phyloP scores from a whole-genome alignment of 306 rosid species.

The Gillenia trifoliata region DNA sequence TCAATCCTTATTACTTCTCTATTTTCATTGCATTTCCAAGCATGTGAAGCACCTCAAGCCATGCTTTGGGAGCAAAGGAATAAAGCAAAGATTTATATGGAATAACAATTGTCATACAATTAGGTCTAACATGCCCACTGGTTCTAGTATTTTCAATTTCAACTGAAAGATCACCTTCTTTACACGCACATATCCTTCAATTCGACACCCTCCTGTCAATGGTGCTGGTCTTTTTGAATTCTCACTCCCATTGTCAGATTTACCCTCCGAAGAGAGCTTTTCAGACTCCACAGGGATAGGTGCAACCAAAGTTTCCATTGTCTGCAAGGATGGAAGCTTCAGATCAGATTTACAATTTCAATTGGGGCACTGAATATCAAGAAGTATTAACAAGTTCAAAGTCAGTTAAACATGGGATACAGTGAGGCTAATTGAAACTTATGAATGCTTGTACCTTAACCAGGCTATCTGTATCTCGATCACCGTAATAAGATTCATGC shows the following conservation, averaged over 20 bases:
- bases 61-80: not conserved
- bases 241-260: slow-evolving; percentile 43
- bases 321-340: slow-evolving; percentile 41
- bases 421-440: slow-evolving; percentile 16
- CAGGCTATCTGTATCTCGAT: slow-evolving; percentile 86
- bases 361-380: slow-evolving; percentile 9
- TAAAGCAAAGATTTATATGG: not conserved
- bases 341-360: slow-evolving; percentile 26
- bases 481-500: slow-evolving; percentile 92
- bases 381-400: not conserved
- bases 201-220: slow-evolving; percentile 78
- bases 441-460: slow-evolving; percentile 56
- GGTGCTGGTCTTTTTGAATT: slow-evolving; percentile 86
- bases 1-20: not conserved
- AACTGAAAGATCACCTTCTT: slow-evolving; percentile 56
- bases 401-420: slow-evolving; percentile 15
- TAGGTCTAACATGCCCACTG: slow-evolving; percentile 1
- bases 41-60: not conserved
- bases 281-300: slow-evolving; percentile 51
- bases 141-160: not conserved
- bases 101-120: not conserved
- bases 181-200: slow-evolving; percentile 91
- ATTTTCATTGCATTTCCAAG: not conserved
- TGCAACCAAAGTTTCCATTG: slow-evolving; percentile 64
- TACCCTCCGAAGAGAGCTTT: slow-evolving; percentile 56